Conservation (phyloP, 345 rosid species). For the Durio zibethinus region DNA sequence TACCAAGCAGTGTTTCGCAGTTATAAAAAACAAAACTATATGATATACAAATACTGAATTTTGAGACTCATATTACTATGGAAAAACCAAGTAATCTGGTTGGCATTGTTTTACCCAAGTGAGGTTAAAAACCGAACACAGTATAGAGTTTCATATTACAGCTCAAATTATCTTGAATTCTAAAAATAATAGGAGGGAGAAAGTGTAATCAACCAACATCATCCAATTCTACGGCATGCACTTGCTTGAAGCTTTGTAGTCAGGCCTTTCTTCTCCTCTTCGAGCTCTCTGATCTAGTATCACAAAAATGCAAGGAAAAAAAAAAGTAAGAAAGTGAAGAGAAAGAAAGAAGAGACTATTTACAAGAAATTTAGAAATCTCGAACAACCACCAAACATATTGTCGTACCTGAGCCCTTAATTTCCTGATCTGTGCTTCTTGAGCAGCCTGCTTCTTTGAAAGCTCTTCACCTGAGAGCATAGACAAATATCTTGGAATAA, state of each 20-base stretch:
- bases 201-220: neutral
- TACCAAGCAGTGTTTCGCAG: neutral
- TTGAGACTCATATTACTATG: neutral
- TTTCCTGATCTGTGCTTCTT: constrained; percentile 92
- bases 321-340: constrained; percentile 23
- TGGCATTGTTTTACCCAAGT: neutral
- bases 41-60: neutral
- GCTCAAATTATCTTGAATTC: neutral
- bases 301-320: constrained; percentile 20
- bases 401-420: constrained; percentile 90
- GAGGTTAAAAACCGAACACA: neutral
- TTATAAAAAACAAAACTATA: neutral
- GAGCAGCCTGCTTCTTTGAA: constrained; percentile 97
- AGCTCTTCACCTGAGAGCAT: constrained; percentile 85
- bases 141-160: neutral
- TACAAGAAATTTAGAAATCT: constrained; percentile 1
- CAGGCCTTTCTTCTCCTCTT: constrained; percentile 98
- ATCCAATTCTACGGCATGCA: constrained; percentile 18
- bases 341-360: constrained; percentile 20
- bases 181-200: neutral
- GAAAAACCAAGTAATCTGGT: neutral
- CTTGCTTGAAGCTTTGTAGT: constrained; percentile 91
- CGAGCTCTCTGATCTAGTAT: constrained; percentile 81
- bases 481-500: constrained; percentile 10
- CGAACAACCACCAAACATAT: constrained; percentile 14